phyloP scores from a whole-genome alignment of 164 flowering plant species.

The Paratinospora sagittata region DNA sequence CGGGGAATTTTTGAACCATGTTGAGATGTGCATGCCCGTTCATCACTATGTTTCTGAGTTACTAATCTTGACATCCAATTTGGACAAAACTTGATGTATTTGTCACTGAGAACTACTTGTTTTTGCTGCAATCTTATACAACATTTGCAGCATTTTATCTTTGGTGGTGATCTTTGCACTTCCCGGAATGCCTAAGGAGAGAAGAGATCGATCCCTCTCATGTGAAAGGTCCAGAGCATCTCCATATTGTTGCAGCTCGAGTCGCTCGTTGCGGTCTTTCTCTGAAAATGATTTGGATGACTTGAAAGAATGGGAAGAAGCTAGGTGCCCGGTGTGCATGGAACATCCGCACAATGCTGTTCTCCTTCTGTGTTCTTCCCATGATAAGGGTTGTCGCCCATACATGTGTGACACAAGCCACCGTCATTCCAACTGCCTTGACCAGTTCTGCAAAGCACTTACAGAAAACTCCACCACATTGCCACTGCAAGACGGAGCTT shows the following conservation, averaged over 20 bases:
- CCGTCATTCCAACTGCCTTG: slow-evolving; percentile 88
- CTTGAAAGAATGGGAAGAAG: slow-evolving; percentile 79
- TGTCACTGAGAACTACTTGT: background rate
- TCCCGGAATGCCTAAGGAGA: slow-evolving; percentile 60
- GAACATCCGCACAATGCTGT: slow-evolving; percentile 96
- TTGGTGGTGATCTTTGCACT: background rate
- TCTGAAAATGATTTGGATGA: slow-evolving; percentile 32
- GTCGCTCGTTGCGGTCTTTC: slow-evolving; percentile 29
- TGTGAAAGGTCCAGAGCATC: slow-evolving; percentile 30
- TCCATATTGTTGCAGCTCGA: slow-evolving; percentile 57
- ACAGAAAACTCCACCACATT: slow-evolving; percentile 22
- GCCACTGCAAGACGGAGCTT: background rate
- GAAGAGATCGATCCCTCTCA: slow-evolving; percentile 57
- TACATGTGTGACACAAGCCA: slow-evolving; percentile 93
- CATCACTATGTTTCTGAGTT: too few species aligned
- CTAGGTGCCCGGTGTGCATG: slow-evolving; percentile 90
- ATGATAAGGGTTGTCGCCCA: slow-evolving; percentile 86
- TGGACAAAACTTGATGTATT: background rate
- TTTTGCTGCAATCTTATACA: background rate
- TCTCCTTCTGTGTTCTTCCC: slow-evolving; percentile 70
- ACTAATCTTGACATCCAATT: too few species aligned
- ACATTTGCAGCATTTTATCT: slow-evolving; percentile 2
- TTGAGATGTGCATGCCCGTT: background rate
- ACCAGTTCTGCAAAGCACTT: slow-evolving; percentile 66
- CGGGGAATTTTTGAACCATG: too few species aligned